Base-by-base conservation (phyloP, 805 yeast species). In the Pichia pseudocactophila region DNA sequence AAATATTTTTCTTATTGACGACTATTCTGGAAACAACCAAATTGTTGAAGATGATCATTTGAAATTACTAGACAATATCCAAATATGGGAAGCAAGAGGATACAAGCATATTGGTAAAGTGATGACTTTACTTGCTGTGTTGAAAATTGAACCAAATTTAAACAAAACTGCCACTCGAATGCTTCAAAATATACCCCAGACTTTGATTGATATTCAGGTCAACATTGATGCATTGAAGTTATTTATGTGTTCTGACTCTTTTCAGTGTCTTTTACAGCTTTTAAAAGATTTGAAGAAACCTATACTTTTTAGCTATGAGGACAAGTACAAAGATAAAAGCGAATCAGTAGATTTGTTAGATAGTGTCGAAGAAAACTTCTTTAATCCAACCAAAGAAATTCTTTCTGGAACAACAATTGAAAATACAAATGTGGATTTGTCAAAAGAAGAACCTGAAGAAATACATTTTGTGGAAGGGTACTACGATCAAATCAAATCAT, bases 201-300 rank as follows among this genome's bases (percentile, higher is more conserved):
- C 45, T 6, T 11, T 42, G 3, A 12, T 43, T 39, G 46, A 41
- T 28, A 20, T 42, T 7, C 41, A 33, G 18, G 4, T 45, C 13
- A 36, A 40, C 32, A 16, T 47, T 3, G 41, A 73, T 2, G 75
- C 70, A 38, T 36, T 79, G 26, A 72, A 71, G 37, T 53, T 78
- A 9, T 69, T 68, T 40, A 48, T 75, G 7, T 88, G 96, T 64
- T 90, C 96, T 1, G 97, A 89, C 56, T 86, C 96, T 0, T 70
- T 79, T 0, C 82, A 85, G 52, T 75, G 90, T 11, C 59, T 89
- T 34, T 47, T 77, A 2, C 94, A 82, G 47, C 53, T 84, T 8
- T 49, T 80, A 9, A 78, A 75, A 45, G 95, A 87, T 53, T 64
- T 89, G 51, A 84, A 82, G 51, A 76, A 75, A 12, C 88, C 89